phyloP scores from a whole-genome alignment of 129 eudicot species.

The Silybum marianum region DNA sequence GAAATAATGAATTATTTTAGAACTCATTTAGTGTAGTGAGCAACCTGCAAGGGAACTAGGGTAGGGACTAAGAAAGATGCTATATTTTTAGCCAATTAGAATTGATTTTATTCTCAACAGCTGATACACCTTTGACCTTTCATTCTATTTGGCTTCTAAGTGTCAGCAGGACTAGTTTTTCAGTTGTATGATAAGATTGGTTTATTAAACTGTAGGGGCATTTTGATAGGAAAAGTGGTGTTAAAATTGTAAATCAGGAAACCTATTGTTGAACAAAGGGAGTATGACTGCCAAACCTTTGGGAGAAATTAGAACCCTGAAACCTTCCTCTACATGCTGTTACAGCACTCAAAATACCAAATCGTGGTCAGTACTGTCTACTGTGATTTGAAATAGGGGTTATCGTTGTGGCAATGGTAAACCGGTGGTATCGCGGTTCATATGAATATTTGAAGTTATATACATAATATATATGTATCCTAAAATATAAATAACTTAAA shows the following conservation, averaged over 20 bases:
- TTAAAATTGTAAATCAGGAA: not conserved
- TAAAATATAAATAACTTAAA: too few relatives aligned
- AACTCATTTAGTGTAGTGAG: slow-evolving; percentile 1
- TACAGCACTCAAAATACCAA: too few relatives aligned
- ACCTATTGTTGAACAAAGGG: not conserved
- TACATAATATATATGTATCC: too few relatives aligned
- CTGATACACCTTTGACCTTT: not conserved
- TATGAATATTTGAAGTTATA: too few relatives aligned
- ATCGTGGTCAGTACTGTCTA: too few relatives aligned
- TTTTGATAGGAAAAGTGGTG: not conserved
- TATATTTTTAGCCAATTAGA: not conserved
- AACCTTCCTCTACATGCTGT: not conserved
- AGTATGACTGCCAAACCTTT: not conserved
- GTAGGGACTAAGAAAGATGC: not conserved
- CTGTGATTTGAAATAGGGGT: too few relatives aligned
- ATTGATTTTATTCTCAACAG: not conserved
- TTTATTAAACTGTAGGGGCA: not conserved
- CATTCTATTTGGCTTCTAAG: not conserved
- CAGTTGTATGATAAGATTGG: not conserved
- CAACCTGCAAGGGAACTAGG: not conserved
- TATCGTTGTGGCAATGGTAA: too few relatives aligned
- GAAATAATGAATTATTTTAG: not conserved
- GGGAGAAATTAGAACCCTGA: not conserved
- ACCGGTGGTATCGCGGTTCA: too few relatives aligned
- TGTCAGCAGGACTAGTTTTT: not conserved